A percentile compares a stretch with the other conserved stretches of the same genome.
These are phyloP conservation scores for Nigrograna mackinnonii DNA, from an alignment of 2,329 filamentous ascomycete genomes.

Conservation along the genomic window DNA sequence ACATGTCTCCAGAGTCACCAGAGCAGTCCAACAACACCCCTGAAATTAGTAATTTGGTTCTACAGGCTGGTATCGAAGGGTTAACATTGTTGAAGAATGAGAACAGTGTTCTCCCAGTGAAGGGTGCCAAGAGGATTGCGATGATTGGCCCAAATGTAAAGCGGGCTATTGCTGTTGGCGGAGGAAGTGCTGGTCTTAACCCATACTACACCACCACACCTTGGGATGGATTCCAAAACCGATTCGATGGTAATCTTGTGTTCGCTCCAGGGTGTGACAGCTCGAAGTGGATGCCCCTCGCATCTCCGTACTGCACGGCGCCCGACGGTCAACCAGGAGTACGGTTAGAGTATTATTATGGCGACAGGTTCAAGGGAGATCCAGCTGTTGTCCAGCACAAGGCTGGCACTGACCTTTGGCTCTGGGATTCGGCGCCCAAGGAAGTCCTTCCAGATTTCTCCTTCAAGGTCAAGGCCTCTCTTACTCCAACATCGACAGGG, in stretches of 20 bases:
- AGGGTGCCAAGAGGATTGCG: conserved; percentile 61
- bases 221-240: conserved; percentile 62
- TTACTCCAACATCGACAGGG: conserved; percentile 63
- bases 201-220: conserved; percentile 70
- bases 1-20: conserved; percentile 60
- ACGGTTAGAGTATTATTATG: conserved; percentile 66
- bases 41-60: conserved; percentile 64
- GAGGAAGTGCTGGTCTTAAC: conserved; percentile 69
- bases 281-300: conserved; percentile 67
- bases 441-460: conserved; percentile 67
- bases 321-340: conserved; percentile 63
- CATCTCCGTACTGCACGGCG: conserved; percentile 62
- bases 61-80: conserved; percentile 64
- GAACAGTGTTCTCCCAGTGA: conserved; percentile 61
- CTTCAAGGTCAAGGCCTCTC: conserved; percentile 62
- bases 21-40: conserved; percentile 58
- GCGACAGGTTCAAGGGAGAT: conserved; percentile 64
- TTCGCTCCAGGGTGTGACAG: conserved; percentile 67
- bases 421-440: conserved; percentile 70
- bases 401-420: conserved; percentile 68
- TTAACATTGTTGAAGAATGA: conserved; percentile 69
- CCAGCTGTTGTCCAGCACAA: conserved; percentile 63
- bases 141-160: conserved; percentile 71
- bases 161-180: conserved; percentile 68
- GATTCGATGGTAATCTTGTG: conserved; percentile 58